Evolutionary conservation across 495 filamentous ascomycete species (phyloP).

Genomic region (Paragyromitra xinjiangensis): DNA sequence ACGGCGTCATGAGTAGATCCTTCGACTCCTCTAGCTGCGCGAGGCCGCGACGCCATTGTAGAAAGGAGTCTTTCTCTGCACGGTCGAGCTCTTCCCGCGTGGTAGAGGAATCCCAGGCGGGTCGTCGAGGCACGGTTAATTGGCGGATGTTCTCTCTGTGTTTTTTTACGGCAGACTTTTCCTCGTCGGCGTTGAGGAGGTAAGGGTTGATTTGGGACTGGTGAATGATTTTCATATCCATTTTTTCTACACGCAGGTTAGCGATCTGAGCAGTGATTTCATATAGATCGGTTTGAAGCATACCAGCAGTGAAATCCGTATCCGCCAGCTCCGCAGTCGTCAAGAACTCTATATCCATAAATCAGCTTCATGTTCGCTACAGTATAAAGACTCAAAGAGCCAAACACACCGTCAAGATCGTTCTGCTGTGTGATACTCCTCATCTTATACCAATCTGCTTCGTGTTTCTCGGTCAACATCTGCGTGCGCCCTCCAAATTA

Average conservation of each 20-base stretch:
- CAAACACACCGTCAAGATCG: slow-evolving; percentile 77
- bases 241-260: slow-evolving; percentile 72
- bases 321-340: slow-evolving; percentile 92
- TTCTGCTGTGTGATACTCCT: slow-evolving; percentile 97
- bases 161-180: slow-evolving; percentile 77
- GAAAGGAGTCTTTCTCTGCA: slow-evolving; percentile 79
- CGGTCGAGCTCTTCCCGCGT: slow-evolving; percentile 82
- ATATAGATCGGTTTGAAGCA: not conserved
- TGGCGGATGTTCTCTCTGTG: slow-evolving; percentile 78
- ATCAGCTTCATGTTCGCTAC: slow-evolving; percentile 21
- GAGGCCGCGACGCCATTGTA: slow-evolving; percentile 88
- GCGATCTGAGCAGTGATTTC: not conserved
- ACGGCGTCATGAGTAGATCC: slow-evolving; percentile 96
- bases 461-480: slow-evolving; percentile 65
- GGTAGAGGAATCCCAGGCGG: slow-evolving; percentile 84
- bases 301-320: slow-evolving; percentile 89
- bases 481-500: slow-evolving; percentile 7
- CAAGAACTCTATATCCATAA: slow-evolving; percentile 67
- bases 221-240: slow-evolving; percentile 98
- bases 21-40: slow-evolving; percentile 92
- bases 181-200: slow-evolving; percentile 86
- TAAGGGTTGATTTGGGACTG: slow-evolving; percentile 94
- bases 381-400: slow-evolving; percentile 23
- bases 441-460: slow-evolving; percentile 93
- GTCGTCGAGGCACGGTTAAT: slow-evolving; percentile 89